Evolutionary conservation across 495 filamentous ascomycete species (phyloP).

Genomic region (Penicillium atrosanguineum): DNA sequence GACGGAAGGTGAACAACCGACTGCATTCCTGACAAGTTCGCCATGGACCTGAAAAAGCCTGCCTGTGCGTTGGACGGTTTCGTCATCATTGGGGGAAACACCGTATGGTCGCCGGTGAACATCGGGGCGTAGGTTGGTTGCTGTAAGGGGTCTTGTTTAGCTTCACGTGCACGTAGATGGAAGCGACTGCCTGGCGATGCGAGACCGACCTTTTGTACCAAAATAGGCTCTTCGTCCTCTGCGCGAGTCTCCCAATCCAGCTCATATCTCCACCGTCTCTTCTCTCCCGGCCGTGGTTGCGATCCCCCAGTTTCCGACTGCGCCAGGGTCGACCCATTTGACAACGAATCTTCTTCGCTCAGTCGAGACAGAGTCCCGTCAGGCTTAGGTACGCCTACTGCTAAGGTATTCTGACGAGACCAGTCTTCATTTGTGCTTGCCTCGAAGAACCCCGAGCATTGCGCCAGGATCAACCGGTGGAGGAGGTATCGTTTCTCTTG

Average conservation of each 20-base stretch:
- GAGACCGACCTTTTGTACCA: slow-evolving; percentile 69
- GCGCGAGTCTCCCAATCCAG: slow-evolving; percentile 70
- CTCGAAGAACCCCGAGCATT: slow-evolving; percentile 92
- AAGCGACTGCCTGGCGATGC: neutral
- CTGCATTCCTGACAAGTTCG: slow-evolving; percentile 63
- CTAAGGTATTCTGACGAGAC: slow-evolving; percentile 51
- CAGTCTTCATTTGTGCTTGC: slow-evolving; percentile 84
- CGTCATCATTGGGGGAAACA: slow-evolving; percentile 53
- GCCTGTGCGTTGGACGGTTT: slow-evolving; percentile 49
- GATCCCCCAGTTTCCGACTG: slow-evolving; percentile 37
- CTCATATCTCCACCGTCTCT: slow-evolving; percentile 80
- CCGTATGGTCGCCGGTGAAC: slow-evolving; percentile 44
- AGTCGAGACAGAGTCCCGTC: slow-evolving; percentile 52
- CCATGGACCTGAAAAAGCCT: slow-evolving; percentile 83
- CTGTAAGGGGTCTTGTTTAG: slow-evolving; percentile 21
- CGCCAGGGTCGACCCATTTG: slow-evolving; percentile 40
- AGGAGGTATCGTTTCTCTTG: slow-evolving; percentile 82
- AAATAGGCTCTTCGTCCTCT: slow-evolving; percentile 79
- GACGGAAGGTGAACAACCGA: slow-evolving; percentile 47
- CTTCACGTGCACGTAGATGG: neutral
- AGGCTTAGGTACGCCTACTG: slow-evolving; percentile 22
- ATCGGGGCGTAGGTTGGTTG: slow-evolving; percentile 46
- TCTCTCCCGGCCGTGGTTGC: slow-evolving; percentile 35
- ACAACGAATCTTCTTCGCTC: slow-evolving; percentile 52
- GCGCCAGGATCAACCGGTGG: slow-evolving; percentile 77